Evolutionary conservation across 2,329 filamentous ascomycete genomes (phyloP), one percentile per base, ranked within the genome.

Genomic region (Venturia carpophila): DNA sequence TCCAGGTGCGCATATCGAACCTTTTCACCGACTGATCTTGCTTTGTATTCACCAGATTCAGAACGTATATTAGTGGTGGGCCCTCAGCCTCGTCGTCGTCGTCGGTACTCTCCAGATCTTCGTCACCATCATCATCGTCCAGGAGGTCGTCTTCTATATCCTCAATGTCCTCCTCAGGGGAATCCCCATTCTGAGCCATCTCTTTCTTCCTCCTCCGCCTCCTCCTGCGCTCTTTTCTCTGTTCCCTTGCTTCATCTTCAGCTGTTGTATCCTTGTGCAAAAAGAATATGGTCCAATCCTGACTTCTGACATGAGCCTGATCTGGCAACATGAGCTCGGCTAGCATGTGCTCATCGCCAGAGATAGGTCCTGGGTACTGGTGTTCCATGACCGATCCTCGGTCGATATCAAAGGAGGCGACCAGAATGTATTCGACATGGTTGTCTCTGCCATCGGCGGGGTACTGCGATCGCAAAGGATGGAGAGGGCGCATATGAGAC

Each of bases 251-350:
- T 70, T 91, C 88, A 67, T 96, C 92, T 66, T 93, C 90, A 67
- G 88, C 86, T 67, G 86, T 92, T 3, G 88, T 90, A 75, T 99
- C 94, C 75, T 97, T 97, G 79, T 99, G 94, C 65, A 99, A 76
- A 74, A 99, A 99, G 79, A 99, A 99, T 65, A 97, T 96, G 52
- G 94, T 99, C 94, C 94, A 99, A 75, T 99, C 94, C 77, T 97
- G 92, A 72, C 90, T 93, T 47, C 94, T 86, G 67, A 94, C 87
- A 77, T 99, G 94, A 27, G 93, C 92, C 77, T 97, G 93, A 76
- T 99, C 94, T 0, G 94, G 94, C 74, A 99, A 80, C 94, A 99
- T 99, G 72, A 99, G 84, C 79, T 99, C 94, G 7, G 94, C 94
- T 73, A 99, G 79, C 92, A 97, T 97, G 72, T 96, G 89, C 79